Base-by-base conservation (phyloP, 257 asterid species). In the Plantago ovata region DNA sequence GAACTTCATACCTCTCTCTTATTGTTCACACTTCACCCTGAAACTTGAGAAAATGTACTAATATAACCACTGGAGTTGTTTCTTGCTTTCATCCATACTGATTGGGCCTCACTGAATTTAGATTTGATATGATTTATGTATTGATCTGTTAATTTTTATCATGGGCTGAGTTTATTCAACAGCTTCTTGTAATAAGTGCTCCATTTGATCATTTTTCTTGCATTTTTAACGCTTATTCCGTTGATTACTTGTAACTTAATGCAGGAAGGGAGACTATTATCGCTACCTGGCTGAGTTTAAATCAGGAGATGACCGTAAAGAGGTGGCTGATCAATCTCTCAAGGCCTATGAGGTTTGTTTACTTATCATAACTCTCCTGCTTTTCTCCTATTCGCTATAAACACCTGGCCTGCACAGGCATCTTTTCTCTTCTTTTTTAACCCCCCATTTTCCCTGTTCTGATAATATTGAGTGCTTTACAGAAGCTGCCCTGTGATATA, bases 261-360 rank as follows among this genome's bases (percentile, higher is more conserved):
- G 11, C 45, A 56, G 61, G 61, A 56, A 56, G 15, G 61, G 61
- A 18, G 61, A 56, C 12, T 56, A 56, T 15, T 56, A 18, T 15
- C 48, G 61, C 4, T 56, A 56, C 45, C 28, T 56, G 8, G 61
- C 61, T 11, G 61, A 56, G 61, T 56, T 56, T 39, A 56, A 56
- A 43, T 16, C 61, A 18, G 61, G 45, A 1, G 19, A 56, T 21
- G 48, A 36, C 2, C 39, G 40, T 39, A 56, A 56, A 38, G 61
- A 56, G 32, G 49, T 48, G 38, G 16, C 61, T 2, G 61, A 56
- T 18, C 61, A 56, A 33, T 56, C 61, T 10, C 61, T 56, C 38
- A 56, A 56, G 42, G 61, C 36, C 19, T 56, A 56, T 32, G 61
- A 56, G 49, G 61, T 15, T 16, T 15, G 60, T 36, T 38, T 49